These are phyloP conservation scores for Kwoniella shivajii DNA, from an alignment of 1,284 basidiomycete genomes.

Conservation along the genomic window DNA sequence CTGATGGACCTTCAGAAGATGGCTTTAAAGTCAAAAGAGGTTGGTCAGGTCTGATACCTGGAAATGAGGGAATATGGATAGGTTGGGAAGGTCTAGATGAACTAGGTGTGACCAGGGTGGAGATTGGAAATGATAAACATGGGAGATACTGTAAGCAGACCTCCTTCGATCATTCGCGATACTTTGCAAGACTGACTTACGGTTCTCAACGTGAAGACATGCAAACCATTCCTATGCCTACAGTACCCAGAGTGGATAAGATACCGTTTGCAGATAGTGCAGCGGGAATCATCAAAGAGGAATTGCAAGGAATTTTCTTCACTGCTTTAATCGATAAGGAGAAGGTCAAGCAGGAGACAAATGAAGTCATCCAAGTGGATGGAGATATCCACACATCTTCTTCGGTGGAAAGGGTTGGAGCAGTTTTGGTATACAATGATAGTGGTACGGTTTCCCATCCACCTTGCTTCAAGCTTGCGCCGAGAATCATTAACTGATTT, in stretches of 20 bases:
- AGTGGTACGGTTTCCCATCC: conserved; percentile 1
- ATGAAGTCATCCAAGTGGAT: not conserved
- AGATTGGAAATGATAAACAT: conserved; percentile 33
- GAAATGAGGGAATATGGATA: conserved; percentile 41
- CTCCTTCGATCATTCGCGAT: not conserved
- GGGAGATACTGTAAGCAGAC: conserved; percentile 32
- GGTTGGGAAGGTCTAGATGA: conserved; percentile 31
- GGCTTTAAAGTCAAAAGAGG: conserved; percentile 26
- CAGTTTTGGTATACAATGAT: conserved; percentile 17
- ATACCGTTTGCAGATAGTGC: not conserved
- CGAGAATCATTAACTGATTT: not conserved
- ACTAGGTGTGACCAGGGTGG: conserved; percentile 30
- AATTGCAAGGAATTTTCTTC: conserved; percentile 26
- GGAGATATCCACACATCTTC: not conserved
- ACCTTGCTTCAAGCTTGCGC: not conserved
- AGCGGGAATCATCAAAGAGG: not conserved
- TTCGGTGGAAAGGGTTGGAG: conserved; percentile 9
- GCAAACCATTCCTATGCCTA: conserved; percentile 35
- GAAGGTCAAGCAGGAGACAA: not conserved
- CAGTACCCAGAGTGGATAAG: conserved; percentile 21
- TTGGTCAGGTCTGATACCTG: conserved; percentile 40
- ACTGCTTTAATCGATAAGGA: conserved; percentile 1
- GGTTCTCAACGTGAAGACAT: conserved; percentile 20
- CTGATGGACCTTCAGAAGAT: conserved; percentile 3
- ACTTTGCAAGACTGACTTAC: not conserved